Evolutionary conservation across 148 eudicot genomes (phyloP).

Genomic region (Cornus kousa): DNA sequence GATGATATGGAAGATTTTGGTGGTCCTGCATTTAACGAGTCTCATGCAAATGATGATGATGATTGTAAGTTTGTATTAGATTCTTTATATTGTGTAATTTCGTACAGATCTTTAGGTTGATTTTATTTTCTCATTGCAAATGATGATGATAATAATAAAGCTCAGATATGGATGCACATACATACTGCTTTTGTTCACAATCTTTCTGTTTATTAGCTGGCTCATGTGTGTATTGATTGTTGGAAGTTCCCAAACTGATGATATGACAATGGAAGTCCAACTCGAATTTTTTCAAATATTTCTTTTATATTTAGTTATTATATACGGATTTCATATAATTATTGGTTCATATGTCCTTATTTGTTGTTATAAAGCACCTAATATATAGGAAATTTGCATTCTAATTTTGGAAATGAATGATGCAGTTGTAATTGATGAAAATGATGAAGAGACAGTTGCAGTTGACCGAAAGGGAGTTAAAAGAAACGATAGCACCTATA

Average conservation of each 20-base stretch:
- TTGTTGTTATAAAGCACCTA: not conserved
- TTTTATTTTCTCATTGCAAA: not conserved
- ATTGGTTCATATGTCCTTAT: not conserved
- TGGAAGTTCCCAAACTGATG: not conserved
- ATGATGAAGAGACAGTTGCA: constrained; percentile 39
- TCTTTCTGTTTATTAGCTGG: not conserved
- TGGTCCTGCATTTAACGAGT: constrained; percentile 27
- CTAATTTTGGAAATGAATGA: not conserved
- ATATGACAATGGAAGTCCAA: not conserved
- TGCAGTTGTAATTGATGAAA: constrained; percentile 44
- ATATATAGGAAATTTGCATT: not conserved
- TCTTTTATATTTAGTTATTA: not conserved
- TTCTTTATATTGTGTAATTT: not conserved
- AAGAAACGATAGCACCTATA: constrained; percentile 21
- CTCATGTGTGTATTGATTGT: not conserved
- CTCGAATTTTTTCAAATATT: not conserved
- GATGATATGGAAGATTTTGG: constrained; percentile 88
- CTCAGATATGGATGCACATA: no score
- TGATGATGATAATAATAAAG: not conserved
- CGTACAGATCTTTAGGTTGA: not conserved
- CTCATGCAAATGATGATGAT: constrained; percentile 30
- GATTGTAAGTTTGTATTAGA: not conserved
- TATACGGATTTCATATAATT: not conserved
- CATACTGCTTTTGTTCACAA: not conserved
- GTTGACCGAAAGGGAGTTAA: constrained; percentile 29